These are phyloP conservation scores for Quercus parvula DNA, from an alignment of 306 rosid genomes.

Conservation along the genomic window DNA sequence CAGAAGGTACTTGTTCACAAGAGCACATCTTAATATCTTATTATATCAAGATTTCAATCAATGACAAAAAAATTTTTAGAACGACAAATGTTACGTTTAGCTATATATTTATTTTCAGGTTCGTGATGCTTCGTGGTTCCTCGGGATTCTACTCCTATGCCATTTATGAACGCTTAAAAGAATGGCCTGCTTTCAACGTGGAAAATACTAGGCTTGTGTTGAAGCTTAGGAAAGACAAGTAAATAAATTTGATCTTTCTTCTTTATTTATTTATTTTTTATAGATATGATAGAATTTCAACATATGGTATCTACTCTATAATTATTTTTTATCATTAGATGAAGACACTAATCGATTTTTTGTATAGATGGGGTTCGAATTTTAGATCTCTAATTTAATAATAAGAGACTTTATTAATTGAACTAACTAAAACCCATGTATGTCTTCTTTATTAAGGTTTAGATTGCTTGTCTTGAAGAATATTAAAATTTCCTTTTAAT, in stretches of 20 bases:
- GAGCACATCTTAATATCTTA: background rate
- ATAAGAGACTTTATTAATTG: no score
- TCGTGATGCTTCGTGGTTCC: conserved; percentile 71
- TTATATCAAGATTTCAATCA: background rate
- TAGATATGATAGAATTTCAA: no score
- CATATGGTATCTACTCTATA: rapidly evolving
- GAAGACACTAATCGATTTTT: no score
- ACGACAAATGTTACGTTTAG: no score
- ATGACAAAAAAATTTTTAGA: background rate
- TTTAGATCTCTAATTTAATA: no score
- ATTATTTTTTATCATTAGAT: no score
- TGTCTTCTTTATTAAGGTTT: background rate
- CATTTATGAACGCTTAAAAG: conserved; percentile 67
- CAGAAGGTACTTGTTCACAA: conserved; percentile 57
- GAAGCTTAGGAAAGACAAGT: conserved; percentile 82
- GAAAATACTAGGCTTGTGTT: conserved; percentile 77
- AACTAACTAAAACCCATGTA: no score
- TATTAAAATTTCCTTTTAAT: background rate
- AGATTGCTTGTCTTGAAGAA: background rate
- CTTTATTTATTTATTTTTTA: no score
- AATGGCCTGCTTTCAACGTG: conserved; percentile 80
- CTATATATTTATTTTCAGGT: conserved; percentile 40
- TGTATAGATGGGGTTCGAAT: no score
- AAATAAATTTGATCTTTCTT: background rate
- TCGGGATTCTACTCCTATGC: conserved; percentile 87